These are phyloP conservation scores for Termitomyces sp. DNA, from an alignment of 768 basidiomycete species.

Conservation along the genomic window DNA sequence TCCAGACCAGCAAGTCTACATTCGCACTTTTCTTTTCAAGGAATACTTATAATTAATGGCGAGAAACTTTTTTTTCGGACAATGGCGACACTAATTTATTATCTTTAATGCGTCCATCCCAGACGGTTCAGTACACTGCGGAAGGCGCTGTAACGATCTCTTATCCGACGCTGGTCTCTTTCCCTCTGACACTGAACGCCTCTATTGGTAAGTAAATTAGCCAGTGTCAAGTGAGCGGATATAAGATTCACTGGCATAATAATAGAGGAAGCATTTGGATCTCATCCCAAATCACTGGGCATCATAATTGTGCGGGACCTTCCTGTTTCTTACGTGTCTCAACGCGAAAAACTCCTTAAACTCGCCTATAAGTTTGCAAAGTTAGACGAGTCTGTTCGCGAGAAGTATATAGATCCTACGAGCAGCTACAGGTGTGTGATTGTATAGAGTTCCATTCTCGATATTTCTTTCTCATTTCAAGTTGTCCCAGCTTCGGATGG, in stretches of 20 bases:
- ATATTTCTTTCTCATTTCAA: neutral
- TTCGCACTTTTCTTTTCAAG: no score
- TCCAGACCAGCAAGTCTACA: no score
- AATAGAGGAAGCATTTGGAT: constrained; percentile 82
- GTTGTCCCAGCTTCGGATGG: constrained; percentile 88
- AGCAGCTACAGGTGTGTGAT: constrained; percentile 69
- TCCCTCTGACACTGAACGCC: constrained; percentile 47
- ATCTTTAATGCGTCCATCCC: constrained; percentile 12
- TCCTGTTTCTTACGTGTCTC: constrained; percentile 55
- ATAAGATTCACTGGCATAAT: no score
- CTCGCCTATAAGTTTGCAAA: constrained; percentile 74
- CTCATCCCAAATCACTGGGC: constrained; percentile 69
- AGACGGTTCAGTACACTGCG: constrained; percentile 31
- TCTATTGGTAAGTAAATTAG: constrained; percentile 53
- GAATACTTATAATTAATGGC: constrained; percentile 12
- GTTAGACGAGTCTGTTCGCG: constrained; percentile 61
- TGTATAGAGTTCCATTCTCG: neutral
- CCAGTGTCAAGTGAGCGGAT: neutral
- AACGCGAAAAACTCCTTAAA: constrained; percentile 71
- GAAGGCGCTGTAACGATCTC: constrained; percentile 61
- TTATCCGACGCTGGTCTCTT: constrained; percentile 52
- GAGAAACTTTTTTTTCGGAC: constrained; percentile 13
- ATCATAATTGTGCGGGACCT: constrained; percentile 82
- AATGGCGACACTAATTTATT: constrained; percentile 14
- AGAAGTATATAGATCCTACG: constrained; percentile 69